These are phyloP conservation scores for Chondrus crispus DNA, from an alignment of 23 red algal species.

Conservation along the genomic window DNA sequence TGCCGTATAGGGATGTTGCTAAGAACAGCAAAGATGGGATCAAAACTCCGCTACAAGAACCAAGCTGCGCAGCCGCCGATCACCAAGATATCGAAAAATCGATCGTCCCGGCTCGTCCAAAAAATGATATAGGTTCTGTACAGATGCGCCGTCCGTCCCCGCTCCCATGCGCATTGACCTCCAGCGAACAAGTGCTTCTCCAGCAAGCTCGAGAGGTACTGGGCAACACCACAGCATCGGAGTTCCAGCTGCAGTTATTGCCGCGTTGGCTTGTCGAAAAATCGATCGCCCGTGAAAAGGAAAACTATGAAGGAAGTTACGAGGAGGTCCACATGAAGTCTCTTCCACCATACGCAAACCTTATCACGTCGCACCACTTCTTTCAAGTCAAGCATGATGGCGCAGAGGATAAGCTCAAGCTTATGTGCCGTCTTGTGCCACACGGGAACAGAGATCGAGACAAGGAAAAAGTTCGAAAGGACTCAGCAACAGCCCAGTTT, in stretches of 20 bases:
- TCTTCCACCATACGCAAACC: background rate
- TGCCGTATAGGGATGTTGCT: background rate
- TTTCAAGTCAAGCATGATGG: constrained; percentile 13
- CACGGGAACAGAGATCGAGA: constrained; percentile 15
- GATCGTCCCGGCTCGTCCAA: background rate
- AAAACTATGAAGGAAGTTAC: background rate
- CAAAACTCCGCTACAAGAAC: background rate
- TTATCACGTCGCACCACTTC: background rate
- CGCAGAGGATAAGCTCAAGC: background rate
- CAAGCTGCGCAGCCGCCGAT: background rate
- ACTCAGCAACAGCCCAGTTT: constrained; percentile 29
- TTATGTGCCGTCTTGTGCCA: background rate
- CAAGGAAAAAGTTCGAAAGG: constrained; percentile 4
- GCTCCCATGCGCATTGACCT: background rate
- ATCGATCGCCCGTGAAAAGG: background rate
- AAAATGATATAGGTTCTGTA: constrained; percentile 17
- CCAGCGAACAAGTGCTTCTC: background rate
- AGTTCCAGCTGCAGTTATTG: background rate
- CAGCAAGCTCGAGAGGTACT: background rate
- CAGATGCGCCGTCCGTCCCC: background rate
- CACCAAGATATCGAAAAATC: background rate
- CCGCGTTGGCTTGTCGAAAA: background rate
- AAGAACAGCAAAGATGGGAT: background rate
- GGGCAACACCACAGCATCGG: background rate
- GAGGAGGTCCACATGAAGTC: background rate